Conservation (phyloP, 192 early-diverging fungal species). For the Backusella liffmaniae region DNA sequence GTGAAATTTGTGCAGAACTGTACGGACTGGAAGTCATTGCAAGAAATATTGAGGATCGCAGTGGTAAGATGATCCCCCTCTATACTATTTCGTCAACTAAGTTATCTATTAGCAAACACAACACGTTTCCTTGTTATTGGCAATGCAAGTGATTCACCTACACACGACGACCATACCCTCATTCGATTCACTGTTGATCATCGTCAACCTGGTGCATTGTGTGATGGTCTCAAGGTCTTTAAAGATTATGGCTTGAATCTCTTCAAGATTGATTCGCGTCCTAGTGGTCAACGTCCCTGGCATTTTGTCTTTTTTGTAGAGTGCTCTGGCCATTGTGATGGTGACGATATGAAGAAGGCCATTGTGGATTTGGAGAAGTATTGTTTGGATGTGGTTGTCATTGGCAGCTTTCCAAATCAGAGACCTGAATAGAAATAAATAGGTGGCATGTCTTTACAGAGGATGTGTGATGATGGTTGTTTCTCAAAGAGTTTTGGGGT, state of each 20-base stretch:
- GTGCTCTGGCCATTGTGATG: conserved; percentile 76
- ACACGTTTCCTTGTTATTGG: conserved; percentile 93
- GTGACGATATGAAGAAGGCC: conserved; percentile 63
- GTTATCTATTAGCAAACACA: conserved; percentile 61
- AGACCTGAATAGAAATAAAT: conserved; percentile 24
- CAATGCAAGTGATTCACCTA: conserved; percentile 61
- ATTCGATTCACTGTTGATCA: conserved; percentile 92
- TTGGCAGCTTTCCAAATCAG: conserved; percentile 83
- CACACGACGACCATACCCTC: conserved; percentile 74
- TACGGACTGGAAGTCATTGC: conserved; percentile 78
- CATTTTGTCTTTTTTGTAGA: conserved; percentile 97
- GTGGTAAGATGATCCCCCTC: conserved; percentile 13
- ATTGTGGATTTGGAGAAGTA: conserved; percentile 65
- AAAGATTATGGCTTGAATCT: conserved; percentile 80
- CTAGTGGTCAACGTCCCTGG: conserved; percentile 77
- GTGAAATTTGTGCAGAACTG: conserved; percentile 71
- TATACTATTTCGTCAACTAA: too few species aligned
- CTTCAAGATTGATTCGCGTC: conserved; percentile 90
- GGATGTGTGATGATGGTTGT: too few species aligned
- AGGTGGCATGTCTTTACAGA: too few species aligned
- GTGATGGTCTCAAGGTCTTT: conserved; percentile 81
- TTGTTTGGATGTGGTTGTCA: conserved; percentile 73
- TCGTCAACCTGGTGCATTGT: conserved; percentile 82
- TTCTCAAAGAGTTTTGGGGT: too few species aligned
- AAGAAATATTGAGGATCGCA: conserved; percentile 75